These are phyloP conservation scores for Immersiella caudata DNA, from an alignment of 495 filamentous ascomycete genomes.

Conservation along the genomic window DNA sequence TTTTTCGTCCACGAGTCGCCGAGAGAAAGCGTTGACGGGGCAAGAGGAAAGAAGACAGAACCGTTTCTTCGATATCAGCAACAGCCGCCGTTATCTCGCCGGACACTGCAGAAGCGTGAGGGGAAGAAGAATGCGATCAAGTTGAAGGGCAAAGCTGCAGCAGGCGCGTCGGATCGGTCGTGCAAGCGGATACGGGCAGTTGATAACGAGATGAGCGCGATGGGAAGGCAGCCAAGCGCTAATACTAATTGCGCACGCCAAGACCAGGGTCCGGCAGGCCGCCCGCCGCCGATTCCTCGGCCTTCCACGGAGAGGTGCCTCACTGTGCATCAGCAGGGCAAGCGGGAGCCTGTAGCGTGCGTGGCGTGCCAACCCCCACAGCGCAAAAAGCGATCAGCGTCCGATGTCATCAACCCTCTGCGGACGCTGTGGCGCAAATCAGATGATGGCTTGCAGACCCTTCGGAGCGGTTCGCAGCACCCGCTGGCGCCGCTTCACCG, in stretches of 20 bases:
- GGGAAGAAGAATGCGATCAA: constrained; percentile 8
- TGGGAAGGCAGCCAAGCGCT: constrained; percentile 15
- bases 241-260: constrained; percentile 18
- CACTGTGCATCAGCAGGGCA: background rate
- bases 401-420: constrained; percentile 4
- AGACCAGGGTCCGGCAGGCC: constrained; percentile 11
- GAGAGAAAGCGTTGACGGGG: background rate
- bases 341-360: background rate
- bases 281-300: constrained; percentile 5
- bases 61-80: background rate
- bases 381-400: constrained; percentile 3
- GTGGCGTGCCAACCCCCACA: background rate
- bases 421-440: constrained; percentile 1
- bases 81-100: background rate
- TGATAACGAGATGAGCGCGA: constrained; percentile 13
- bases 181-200: constrained; percentile 13
- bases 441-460: constrained; percentile 10
- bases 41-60: background rate
- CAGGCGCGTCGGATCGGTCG: background rate
- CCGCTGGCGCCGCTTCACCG: background rate
- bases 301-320: background rate
- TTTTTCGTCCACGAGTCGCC: background rate
- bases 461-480: constrained; percentile 3
- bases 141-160: background rate
- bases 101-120: constrained; percentile 1